Evolutionary conservation across 73 alveolate genomes (phyloP).

Genomic region (Stentor roeselii): DNA sequence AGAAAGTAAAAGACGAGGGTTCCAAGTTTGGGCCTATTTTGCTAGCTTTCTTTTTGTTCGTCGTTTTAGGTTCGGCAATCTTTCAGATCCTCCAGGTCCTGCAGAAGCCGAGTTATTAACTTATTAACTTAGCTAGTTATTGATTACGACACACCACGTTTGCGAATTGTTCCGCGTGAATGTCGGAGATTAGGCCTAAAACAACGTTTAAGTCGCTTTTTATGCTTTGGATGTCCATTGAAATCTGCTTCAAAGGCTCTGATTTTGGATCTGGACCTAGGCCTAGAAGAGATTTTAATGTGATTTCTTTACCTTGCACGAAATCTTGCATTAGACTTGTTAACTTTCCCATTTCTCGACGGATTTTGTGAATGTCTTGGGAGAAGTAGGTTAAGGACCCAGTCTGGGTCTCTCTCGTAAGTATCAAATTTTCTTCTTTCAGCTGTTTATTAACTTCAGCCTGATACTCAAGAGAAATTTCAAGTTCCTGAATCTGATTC

Average conservation of each 20-base stretch:
- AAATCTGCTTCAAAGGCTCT: neutral
- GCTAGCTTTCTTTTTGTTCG: conserved; percentile 16
- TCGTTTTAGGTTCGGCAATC: conserved; percentile 23
- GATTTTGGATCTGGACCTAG: neutral
- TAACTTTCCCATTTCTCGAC: neutral
- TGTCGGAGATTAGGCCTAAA: neutral
- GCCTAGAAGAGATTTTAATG: neutral
- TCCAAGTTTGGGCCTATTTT: conserved; percentile 10
- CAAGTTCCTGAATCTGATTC: neutral
- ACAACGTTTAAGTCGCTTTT: neutral
- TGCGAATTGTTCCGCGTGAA: neutral
- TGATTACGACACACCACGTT: neutral
- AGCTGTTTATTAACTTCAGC: neutral
- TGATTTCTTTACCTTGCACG: neutral
- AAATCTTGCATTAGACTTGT: neutral
- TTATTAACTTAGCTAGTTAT: no score
- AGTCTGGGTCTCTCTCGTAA: neutral
- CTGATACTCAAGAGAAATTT: neutral
- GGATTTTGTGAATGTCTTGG: neutral
- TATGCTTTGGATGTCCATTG: neutral
- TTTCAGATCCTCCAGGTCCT: neutral
- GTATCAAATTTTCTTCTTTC: neutral
- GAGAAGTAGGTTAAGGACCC: neutral
- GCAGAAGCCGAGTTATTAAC: neutral
- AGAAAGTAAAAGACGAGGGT: conserved; percentile 26